Evolutionary conservation across 805 yeast species (phyloP), one percentile per base, ranked within the genome.

Genomic region (Komagataella mondaviorum): DNA sequence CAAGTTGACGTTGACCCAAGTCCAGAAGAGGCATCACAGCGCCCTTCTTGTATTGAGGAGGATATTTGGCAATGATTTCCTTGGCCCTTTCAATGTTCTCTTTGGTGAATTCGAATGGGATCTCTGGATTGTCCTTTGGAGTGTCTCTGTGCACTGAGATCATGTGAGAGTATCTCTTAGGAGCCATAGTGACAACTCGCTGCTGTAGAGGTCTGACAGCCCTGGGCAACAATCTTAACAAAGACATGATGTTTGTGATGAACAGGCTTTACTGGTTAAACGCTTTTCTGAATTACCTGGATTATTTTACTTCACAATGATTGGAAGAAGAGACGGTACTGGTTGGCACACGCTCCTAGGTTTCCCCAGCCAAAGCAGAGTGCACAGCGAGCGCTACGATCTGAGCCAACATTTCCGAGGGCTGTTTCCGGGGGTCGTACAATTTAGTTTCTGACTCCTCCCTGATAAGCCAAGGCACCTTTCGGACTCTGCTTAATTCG

Each of bases 1-100:
- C 96, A 52, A 74, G 73, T 68, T 87, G 95, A 61, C 95, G 84
- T 70, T 87, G 96, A 45, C 93, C 96, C 56, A 87, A 72, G 63
- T 86, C 95, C 55, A 87, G 75, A 54, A 87, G 73, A 7, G 95
- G 95, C 95, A 87, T 88, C 53, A 82, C 81, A 2, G 96, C 95
- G 36, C 84, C 86, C 69, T 88, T 88, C 65, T 86, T 87, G 68
- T 88, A 87, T 64, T 87, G 91, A 23, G 85, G 73, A 8, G 96
- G 96, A 65, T 87, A 87, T 70, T 85, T 85, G 60, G 84, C 78
- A 51, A 87, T 74, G 61, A 87, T 78, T 55, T 77, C 82, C 53
- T 82, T 69, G n/a, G 95, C 95, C 57, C 86, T 72, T 56, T 72
- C 69, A 62, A 69, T 59, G 71, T 85, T 86, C 55, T 80, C 88